Base-by-base conservation (phyloP, 2,329 filamentous ascomycete species). In the Pseudocercospora macadamiae region DNA sequence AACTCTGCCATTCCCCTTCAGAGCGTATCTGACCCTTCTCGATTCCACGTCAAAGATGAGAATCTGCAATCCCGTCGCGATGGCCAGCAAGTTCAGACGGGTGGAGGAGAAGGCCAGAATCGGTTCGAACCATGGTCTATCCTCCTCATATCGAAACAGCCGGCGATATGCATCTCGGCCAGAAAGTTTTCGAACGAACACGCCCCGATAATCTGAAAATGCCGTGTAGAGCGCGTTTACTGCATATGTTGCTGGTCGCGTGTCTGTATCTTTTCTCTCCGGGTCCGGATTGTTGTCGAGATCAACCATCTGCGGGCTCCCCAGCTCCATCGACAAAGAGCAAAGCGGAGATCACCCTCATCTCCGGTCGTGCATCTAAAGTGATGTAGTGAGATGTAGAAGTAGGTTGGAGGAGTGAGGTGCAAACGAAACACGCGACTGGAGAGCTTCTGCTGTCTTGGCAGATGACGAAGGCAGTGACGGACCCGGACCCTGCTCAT, bases 1-100 rank as follows among this genome's bases (percentile, higher is more conserved):
- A 45, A 61, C 62, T 18, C 65, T 57, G 18, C 64, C 66, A 54
- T 61, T 68, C 18, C 62, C 66, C 21, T 63, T 64, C 16, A 68
- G 32, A 2, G 58, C 54, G 32, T 51, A 36, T 36, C 32, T 53
- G 25, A 60, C 54, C 12, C 32, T 55, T n/a, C 53, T 59, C 5
- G 45, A 51, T 1, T 58, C 51, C 10, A 66, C 47, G 54, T 68
- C 62, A 55, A 63, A 66, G 25, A 68, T 54, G 14, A 61, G 54
- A 26, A 67, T 62, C 37, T 66, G 60, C 14, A 62, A 37, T 12
- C 65, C 66, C 4, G 54, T 61, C 4, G 66, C 63, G 36, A 66
- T 60, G 16, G 66, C 64, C n/a, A 68, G 54, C 2, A 67, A 56
- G 26, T 62, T 60, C n/a, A 51, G 55, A 4, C 53, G 54, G 36